A percentile compares a stretch with the other conserved stretches of the same genome.
Evolutionary conservation across 2,329 filamentous ascomycete genomes (phyloP).

Genomic region (Sarocladiaceae sp.): DNA sequence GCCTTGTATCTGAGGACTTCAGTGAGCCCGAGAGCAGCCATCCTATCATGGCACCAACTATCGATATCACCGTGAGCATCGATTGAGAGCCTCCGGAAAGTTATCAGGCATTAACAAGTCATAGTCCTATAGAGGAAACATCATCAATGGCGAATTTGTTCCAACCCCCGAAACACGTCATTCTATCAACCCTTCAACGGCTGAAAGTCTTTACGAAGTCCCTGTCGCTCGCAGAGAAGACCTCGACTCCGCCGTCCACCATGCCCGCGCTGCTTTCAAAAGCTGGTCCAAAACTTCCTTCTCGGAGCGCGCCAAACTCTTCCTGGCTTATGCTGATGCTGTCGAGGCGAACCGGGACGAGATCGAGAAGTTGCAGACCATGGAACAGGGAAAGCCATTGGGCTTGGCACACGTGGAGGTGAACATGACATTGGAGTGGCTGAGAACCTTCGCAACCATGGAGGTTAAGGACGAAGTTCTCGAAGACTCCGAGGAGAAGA

Average conservation of each 20-base stretch:
- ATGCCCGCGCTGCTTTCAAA: constrained; percentile 21
- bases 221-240: constrained; percentile 22
- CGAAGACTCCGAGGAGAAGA: constrained; percentile 24
- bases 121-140: constrained; percentile 11
- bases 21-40: background rate
- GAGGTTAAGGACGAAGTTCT: constrained; percentile 14
- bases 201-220: constrained; percentile 23
- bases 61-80: background rate
- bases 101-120: background rate
- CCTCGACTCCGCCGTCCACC: constrained; percentile 22
- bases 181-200: constrained; percentile 23
- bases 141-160: constrained; percentile 20
- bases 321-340: constrained; percentile 20
- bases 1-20: too few relatives aligned
- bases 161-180: constrained; percentile 15
- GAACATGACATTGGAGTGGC: constrained; percentile 16
- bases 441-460: constrained; percentile 21
- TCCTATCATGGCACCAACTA: background rate
- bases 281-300: constrained; percentile 21
- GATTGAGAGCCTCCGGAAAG: background rate
- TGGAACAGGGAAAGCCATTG: constrained; percentile 10
- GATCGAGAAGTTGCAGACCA: constrained; percentile 15
- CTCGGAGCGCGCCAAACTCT: constrained; percentile 18
- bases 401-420: constrained; percentile 15
- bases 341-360: constrained; percentile 18